These are phyloP conservation scores for Diaporthe sp. DNA, from an alignment of 2,329 filamentous ascomycete species.

Conservation along the genomic window DNA sequence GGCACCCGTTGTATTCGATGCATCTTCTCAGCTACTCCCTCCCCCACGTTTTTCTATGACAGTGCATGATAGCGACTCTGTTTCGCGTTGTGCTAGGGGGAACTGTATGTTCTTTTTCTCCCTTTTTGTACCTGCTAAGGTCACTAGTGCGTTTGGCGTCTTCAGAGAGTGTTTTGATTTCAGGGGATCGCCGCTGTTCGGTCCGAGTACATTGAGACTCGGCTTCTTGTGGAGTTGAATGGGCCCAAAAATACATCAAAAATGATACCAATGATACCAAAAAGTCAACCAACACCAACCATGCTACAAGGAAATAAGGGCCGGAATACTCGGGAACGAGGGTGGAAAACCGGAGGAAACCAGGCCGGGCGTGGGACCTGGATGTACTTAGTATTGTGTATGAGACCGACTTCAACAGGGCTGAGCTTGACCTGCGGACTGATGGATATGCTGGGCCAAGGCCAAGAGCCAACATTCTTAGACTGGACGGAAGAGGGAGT, in stretches of 20 bases:
- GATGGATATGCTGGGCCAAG: conserved; percentile 6
- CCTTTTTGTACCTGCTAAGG: conserved; percentile 13
- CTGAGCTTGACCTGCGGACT: conserved; percentile 11
- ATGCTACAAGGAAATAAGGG: conserved; percentile 5
- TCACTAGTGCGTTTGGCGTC: conserved; percentile 34
- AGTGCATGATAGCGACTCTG: background rate
- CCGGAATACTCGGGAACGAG: background rate
- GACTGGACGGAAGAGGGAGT: conserved; percentile 26
- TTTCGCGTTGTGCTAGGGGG: background rate
- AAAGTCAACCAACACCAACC: conserved; percentile 22
- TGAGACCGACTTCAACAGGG: background rate
- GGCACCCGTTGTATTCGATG: background rate
- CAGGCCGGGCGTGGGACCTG: background rate
- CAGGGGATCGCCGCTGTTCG: background rate
- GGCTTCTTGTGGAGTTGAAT: conserved; percentile 20
- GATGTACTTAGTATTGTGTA: conserved; percentile 18
- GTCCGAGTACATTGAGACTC: conserved; percentile 9
- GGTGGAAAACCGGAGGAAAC: background rate
- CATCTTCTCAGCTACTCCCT: background rate
- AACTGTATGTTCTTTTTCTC: background rate
- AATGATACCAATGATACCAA: conserved; percentile 43
- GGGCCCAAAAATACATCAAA: conserved; percentile 34
- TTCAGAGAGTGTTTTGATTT: conserved; percentile 18
- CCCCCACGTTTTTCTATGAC: background rate
- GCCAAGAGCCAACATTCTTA: conserved; percentile 10